Evolutionary conservation across 345 rosid genomes (phyloP).

Genomic region (Adansonia digitata): DNA sequence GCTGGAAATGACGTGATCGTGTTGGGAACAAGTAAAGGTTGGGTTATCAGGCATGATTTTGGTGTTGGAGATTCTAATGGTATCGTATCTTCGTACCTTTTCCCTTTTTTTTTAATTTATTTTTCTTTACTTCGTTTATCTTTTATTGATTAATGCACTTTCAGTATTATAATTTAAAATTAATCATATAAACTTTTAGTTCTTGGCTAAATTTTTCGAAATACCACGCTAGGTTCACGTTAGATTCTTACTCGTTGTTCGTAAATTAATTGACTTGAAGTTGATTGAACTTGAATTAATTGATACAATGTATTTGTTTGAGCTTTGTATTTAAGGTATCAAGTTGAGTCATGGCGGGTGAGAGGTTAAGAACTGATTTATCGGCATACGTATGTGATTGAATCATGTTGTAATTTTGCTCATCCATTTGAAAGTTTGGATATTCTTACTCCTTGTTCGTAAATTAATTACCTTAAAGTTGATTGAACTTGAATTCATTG

Average conservation of each 20-base stretch:
- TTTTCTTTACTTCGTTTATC: background rate
- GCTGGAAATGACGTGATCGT: constrained; percentile 95
- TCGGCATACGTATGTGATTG: background rate
- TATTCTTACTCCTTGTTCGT: constrained; percentile 19
- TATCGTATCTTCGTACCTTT: constrained; percentile 43
- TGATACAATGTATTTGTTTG: background rate
- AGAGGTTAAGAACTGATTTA: background rate
- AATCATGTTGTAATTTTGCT: background rate
- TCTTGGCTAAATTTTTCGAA: background rate
- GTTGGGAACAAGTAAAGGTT: constrained; percentile 89
- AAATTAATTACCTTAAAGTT: constrained; percentile 5
- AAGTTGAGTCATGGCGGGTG: background rate
- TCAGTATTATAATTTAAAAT: background rate
- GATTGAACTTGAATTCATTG: constrained; percentile 1
- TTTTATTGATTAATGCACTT: background rate
- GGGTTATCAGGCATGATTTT: constrained; percentile 90
- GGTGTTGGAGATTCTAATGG: constrained; percentile 78
- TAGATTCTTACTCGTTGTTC: constrained; percentile 5
- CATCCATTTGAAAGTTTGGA: constrained; percentile 34
- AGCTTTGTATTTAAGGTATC: background rate
- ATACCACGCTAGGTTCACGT: background rate
- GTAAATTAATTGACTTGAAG: background rate
- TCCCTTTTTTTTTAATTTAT: background rate
- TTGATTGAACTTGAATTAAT: background rate
- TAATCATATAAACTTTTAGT: background rate